These are phyloP conservation scores for Salvia hispanica DNA, from an alignment of 257 asterid species.

Conservation along the genomic window DNA sequence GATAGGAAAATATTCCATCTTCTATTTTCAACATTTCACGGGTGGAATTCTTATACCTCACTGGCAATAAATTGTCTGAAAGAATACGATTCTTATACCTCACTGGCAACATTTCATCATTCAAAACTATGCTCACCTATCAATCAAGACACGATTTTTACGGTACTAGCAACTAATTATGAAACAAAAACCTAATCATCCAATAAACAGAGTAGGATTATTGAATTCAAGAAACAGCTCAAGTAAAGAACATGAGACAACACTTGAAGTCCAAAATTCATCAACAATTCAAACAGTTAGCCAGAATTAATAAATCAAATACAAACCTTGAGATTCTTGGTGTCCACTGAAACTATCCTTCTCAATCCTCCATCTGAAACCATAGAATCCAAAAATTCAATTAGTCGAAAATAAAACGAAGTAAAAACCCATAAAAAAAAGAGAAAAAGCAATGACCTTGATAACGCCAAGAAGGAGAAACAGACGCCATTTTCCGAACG, in stretches of 20 bases:
- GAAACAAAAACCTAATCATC: background rate
- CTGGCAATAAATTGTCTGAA: no score
- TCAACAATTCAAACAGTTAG: background rate
- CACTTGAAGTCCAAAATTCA: background rate
- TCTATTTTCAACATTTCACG: no score
- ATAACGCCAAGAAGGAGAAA: conserved; percentile 49
- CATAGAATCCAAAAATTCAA: conserved; percentile 1
- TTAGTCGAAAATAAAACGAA: background rate
- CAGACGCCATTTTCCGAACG: conserved; percentile 49
- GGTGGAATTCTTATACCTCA: no score
- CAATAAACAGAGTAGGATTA: background rate
- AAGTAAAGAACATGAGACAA: conserved; percentile 5
- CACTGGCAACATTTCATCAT: no score
- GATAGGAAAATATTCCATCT: no score
- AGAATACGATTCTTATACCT: no score
- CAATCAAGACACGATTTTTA: conserved; percentile 5
- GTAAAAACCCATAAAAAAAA: background rate
- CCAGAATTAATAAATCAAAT: background rate
- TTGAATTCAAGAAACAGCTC: conserved; percentile 5
- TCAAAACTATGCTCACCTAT: background rate
- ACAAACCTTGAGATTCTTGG: conserved; percentile 38
- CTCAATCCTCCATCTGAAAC: conserved; percentile 47
- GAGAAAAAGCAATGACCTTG: conserved; percentile 41
- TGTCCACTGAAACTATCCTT: conserved; percentile 35
- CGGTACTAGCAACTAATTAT: background rate